These are phyloP conservation scores for Umbellularia californica DNA, from an alignment of 164 flowering plant species.

Conservation along the genomic window DNA sequence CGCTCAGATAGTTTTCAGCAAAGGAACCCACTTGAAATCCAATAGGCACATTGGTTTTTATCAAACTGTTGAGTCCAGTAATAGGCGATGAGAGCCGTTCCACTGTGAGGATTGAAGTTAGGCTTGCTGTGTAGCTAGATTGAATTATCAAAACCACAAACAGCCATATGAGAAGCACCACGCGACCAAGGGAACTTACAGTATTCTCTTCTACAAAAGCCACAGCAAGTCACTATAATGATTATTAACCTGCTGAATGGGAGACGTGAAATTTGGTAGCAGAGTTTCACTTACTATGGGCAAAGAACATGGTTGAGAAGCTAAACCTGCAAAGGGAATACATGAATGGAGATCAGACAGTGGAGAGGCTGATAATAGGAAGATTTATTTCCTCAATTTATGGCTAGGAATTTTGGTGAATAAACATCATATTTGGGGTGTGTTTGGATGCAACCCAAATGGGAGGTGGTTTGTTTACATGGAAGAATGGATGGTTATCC, in stretches of 20 bases:
- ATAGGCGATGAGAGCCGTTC: slow-evolving; percentile 41
- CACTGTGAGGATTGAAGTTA: slow-evolving; percentile 44
- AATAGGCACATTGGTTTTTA: slow-evolving; percentile 29
- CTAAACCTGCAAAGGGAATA: slow-evolving; percentile 64
- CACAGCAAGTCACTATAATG: neutral
- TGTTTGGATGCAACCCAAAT: neutral
- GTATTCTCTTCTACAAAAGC: slow-evolving; percentile 32
- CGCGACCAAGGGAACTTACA: slow-evolving; percentile 32
- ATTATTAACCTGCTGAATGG: neutral
- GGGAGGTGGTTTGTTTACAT: neutral
- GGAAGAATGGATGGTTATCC: neutral
- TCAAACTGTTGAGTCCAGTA: slow-evolving; percentile 48
- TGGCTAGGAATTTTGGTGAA: neutral
- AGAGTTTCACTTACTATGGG: slow-evolving; percentile 65
- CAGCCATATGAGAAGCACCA: slow-evolving; percentile 35
- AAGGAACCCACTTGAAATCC: slow-evolving; percentile 57
- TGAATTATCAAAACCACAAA: slow-evolving; percentile 38
- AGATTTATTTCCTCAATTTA: neutral
- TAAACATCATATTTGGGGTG: neutral
- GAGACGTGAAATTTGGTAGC: neutral
- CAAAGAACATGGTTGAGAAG: slow-evolving; percentile 67
- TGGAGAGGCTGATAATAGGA: neutral
- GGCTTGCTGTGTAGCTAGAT: slow-evolving; percentile 40
- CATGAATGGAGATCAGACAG: slow-evolving; percentile 4
- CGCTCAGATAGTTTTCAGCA: slow-evolving; percentile 36